phyloP scores from a whole-genome alignment of 495 filamentous ascomycete species.

The Jackrogersella multiformis region DNA sequence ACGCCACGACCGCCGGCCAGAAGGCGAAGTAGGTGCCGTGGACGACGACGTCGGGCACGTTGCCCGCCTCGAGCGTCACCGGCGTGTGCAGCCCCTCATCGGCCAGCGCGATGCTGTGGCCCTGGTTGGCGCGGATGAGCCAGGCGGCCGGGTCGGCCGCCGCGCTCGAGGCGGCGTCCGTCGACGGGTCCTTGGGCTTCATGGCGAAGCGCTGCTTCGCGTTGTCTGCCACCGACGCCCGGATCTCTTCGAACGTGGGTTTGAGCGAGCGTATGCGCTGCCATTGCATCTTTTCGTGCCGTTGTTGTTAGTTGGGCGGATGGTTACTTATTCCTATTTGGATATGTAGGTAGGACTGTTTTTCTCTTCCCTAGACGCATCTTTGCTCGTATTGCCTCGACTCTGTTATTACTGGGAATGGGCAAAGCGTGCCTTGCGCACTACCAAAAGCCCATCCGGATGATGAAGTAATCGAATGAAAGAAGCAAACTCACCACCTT shows the following conservation, averaged over 20 bases:
- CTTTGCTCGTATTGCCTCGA: too few relatives aligned
- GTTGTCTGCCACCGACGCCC: constrained; percentile 72
- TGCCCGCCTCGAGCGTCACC: constrained; percentile 59
- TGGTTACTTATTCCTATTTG: too few relatives aligned
- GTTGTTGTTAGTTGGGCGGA: background rate
- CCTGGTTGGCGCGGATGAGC: constrained; percentile 94
- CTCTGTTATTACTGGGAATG: too few relatives aligned
- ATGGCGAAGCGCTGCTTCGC: constrained; percentile 91
- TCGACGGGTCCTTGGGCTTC: constrained; percentile 52
- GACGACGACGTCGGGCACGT: constrained; percentile 72
- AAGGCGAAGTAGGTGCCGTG: constrained; percentile 87
- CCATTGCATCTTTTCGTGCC: constrained; percentile 68
- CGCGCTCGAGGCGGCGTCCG: constrained; percentile 12
- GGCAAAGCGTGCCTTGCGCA: too few relatives aligned
- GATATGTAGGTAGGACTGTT: too few relatives aligned
- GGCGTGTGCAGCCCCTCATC: constrained; percentile 73
- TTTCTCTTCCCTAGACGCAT: too few relatives aligned
- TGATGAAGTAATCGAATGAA: constrained; percentile 11
- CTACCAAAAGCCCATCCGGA: too few relatives aligned
- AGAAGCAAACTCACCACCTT: constrained; percentile 71
- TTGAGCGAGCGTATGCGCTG: constrained; percentile 72
- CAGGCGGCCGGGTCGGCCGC: constrained; percentile 67
- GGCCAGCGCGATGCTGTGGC: constrained; percentile 79
- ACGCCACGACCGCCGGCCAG: constrained; percentile 75
- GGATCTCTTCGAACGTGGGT: constrained; percentile 77